phyloP scores from a whole-genome alignment of 495 filamentous ascomycete genomes.

The Talaromyces proteolyticus region DNA sequence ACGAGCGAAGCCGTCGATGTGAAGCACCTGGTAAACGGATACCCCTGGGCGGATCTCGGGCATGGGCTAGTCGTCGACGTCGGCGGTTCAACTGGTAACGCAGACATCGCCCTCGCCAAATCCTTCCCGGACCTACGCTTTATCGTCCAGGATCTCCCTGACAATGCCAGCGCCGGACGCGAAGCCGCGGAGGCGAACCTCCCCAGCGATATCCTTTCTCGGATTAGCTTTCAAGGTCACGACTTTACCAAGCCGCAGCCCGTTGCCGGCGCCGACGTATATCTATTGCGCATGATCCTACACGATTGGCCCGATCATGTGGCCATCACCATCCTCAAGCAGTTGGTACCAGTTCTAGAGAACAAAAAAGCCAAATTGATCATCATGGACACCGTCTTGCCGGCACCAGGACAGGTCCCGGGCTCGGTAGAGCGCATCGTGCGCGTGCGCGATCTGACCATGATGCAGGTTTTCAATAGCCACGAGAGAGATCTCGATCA shows the following conservation, averaged over 20 bases:
- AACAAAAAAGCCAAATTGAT: conserved; percentile 22
- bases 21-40: too few relatives aligned
- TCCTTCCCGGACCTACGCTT: conserved; percentile 21
- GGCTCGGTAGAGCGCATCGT: conserved; percentile 22
- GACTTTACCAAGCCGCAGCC: conserved; percentile 51
- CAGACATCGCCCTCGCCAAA: conserved; percentile 20
- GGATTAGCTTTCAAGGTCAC: conserved; percentile 16
- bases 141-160: conserved; percentile 19
- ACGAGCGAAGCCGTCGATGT: too few relatives aligned
- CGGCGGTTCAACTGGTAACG: conserved; percentile 23
- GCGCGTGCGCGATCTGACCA: conserved; percentile 26
- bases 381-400: conserved; percentile 35
- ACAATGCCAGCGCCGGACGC: neutral
- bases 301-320: conserved; percentile 55
- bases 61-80: too few relatives aligned
- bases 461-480: conserved; percentile 33
- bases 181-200: neutral
- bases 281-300: conserved; percentile 52
- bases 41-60: too few relatives aligned
- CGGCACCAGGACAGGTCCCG: conserved; percentile 19
- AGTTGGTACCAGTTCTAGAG: conserved; percentile 49
- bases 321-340: conserved; percentile 41
- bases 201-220: neutral
- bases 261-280: conserved; percentile 47
- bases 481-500: conserved; percentile 30